Evolutionary conservation across 139 green algal genomes (phyloP).

Genomic region (Chlorella sp.): DNA sequence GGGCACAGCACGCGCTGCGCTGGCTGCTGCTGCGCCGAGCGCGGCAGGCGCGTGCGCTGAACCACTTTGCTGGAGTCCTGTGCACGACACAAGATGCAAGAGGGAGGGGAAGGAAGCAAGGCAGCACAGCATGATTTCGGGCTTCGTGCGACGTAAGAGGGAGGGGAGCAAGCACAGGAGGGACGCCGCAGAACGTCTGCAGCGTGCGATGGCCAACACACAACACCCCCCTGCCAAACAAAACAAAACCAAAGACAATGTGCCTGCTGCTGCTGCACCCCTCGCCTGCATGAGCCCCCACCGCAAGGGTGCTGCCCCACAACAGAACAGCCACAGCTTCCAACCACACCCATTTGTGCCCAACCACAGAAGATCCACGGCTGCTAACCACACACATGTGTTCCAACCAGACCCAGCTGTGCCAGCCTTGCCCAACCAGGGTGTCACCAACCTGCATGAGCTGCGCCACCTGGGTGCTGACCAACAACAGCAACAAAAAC

Average conservation of each 20-base stretch:
- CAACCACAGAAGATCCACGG: no score
- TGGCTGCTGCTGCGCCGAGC: not conserved
- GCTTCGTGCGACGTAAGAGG: no score
- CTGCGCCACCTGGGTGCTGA: slow-evolving; percentile 70
- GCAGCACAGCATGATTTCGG: not conserved
- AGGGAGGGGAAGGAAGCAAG: not conserved
- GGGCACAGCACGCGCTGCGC: slow-evolving; percentile 23
- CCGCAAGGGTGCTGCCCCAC: no score
- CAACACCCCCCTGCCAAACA: no score
- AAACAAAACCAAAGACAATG: not conserved
- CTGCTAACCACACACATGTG: not conserved
- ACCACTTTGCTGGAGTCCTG: slow-evolving; percentile 52
- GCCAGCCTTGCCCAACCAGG: no score
- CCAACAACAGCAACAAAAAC: no score
- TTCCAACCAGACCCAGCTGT: no score
- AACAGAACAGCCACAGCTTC: no score
- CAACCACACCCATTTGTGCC: no score
- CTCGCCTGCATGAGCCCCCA: no score
- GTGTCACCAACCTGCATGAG: slow-evolving; percentile 55
- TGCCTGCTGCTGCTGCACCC: no score
- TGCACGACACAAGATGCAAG: not conserved
- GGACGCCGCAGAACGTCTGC: not conserved
- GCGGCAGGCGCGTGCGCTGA: slow-evolving; percentile 59
- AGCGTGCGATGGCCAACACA: no score
- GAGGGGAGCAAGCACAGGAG: not conserved